Evolutionary conservation across 306 rosid genomes (phyloP), one percentile per base, ranked within the genome.

Genomic region (Astragalus glycyphyllos): DNA sequence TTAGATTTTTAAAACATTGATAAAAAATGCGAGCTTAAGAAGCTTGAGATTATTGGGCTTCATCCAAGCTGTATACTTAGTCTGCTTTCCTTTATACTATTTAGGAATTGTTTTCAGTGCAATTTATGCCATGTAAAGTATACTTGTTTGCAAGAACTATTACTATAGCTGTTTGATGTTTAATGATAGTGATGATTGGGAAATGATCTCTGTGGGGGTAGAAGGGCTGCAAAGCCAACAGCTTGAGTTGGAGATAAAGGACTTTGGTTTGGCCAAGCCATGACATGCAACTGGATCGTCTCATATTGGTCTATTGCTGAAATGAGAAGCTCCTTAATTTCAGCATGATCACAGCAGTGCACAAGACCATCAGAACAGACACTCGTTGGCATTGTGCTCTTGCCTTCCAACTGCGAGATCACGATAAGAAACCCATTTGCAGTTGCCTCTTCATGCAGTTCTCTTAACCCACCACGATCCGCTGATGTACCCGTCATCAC

Each of bases 201-300:
- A 41, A 69, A 68, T 4, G 56, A 60, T 41, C 46, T 32, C 26
- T 63, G 5, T 4, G 77, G 81, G 3, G 78, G 82, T 65, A 78
- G 13, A 8, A 72, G 69, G 9, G 63, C 32, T 4, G 57, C 45
- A 40, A 64, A 57, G 34, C 50, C 78, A 71, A 48, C 11, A 5
- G 10, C 10, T 20, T 49, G 73, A 65, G 7, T 34, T 15, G 73
- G 63, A 72, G 63, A 46, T 11, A 12, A 16, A 9, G 17, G 79
- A 31, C 53, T 41, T 49, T 79, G 83, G 64, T 73, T 73, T 16
- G 83, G 79, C 66, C 75, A 73, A 10, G 79, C 75, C 83, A 79
- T 79, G 65, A 73, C 17, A 44, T 73, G 75, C 7, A 73, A 29
- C 38, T 51, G 45, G 51, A 73, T 79, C 1, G 60, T 51, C 46